Conservation (phyloP, 305 asterid species). For the Fraxinus albicans region DNA sequence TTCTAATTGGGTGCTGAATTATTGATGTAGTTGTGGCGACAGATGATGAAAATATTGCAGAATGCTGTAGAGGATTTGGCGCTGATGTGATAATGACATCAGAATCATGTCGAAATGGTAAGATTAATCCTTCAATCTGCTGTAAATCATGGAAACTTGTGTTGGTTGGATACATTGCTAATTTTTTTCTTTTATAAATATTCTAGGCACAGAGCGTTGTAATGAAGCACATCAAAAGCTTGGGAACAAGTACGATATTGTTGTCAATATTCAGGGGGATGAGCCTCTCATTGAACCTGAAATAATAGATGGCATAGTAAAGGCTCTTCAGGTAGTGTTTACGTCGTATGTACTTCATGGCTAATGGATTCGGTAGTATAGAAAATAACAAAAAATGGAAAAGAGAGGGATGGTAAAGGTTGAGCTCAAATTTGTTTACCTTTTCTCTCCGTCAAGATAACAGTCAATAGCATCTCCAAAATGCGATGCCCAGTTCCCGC, state of each 20-base stretch:
- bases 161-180: not conserved
- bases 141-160: not conserved
- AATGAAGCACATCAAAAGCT: constrained; percentile 83
- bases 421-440: not conserved
- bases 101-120: constrained; percentile 86
- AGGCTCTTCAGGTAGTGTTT: constrained; percentile 65
- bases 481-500: not conserved
- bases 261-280: constrained; percentile 96
- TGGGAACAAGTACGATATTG: constrained; percentile 69
- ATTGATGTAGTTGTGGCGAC: constrained; percentile 76
- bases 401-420: not conserved
- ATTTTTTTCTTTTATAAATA: not conserved
- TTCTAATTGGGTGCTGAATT: constrained; percentile 27
- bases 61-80: constrained; percentile 87
- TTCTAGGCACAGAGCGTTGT: constrained; percentile 88
- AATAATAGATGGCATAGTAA: constrained; percentile 85
- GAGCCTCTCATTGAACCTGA: constrained; percentile 98
- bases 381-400: not conserved
- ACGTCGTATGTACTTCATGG: not conserved
- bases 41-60: constrained; percentile 86
- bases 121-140: not conserved
- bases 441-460: not conserved
- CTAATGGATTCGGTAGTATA: not conserved
- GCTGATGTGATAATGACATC: constrained; percentile 95
- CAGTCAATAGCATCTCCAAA: not conserved